These are phyloP conservation scores for Penicillium sp. DNA, from an alignment of 2,329 filamentous ascomycete genomes.

Conservation along the genomic window DNA sequence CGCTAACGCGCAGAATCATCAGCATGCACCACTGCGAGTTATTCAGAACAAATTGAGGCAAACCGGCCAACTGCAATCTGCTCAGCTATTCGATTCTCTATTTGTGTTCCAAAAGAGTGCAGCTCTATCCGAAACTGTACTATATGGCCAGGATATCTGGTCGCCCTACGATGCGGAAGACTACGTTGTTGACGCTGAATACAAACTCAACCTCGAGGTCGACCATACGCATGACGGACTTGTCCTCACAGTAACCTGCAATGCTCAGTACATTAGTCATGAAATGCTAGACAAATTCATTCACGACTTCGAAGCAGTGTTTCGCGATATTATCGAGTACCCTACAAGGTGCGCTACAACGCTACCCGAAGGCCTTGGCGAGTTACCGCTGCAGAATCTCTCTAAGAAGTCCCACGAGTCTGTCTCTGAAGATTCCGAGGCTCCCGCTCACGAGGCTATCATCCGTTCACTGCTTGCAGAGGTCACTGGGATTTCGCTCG, in stretches of 20 bases:
- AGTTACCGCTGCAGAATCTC: constrained; percentile 27
- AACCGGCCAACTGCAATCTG: constrained; percentile 34
- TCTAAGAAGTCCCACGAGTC: neutral
- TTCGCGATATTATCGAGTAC: constrained; percentile 35
- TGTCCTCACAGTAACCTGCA: constrained; percentile 27
- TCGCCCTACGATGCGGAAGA: constrained; percentile 27
- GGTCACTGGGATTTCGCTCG: constrained; percentile 25
- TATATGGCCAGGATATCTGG: constrained; percentile 31
- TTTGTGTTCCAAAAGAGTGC: constrained; percentile 57
- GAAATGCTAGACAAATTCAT: constrained; percentile 25
- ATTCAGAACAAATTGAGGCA: constrained; percentile 54
- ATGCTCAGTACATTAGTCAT: constrained; percentile 29
- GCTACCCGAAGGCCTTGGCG: constrained; percentile 28
- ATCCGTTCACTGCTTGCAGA: constrained; percentile 31
- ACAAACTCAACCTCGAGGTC: constrained; percentile 38
- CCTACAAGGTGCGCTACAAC: constrained; percentile 31
- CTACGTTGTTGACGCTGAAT: constrained; percentile 32
- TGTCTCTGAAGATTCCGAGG: constrained; percentile 3
- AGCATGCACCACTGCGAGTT: constrained; percentile 57
- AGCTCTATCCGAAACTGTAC: constrained; percentile 16
- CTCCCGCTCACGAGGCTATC: constrained; percentile 22
- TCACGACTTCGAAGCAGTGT: constrained; percentile 23
- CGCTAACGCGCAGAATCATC: constrained; percentile 50
- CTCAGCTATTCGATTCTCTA: constrained; percentile 53
- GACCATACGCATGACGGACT: constrained; percentile 32